Base-by-base conservation (phyloP, 768 basidiomycete genomes). In the Agrocybe pediades region DNA sequence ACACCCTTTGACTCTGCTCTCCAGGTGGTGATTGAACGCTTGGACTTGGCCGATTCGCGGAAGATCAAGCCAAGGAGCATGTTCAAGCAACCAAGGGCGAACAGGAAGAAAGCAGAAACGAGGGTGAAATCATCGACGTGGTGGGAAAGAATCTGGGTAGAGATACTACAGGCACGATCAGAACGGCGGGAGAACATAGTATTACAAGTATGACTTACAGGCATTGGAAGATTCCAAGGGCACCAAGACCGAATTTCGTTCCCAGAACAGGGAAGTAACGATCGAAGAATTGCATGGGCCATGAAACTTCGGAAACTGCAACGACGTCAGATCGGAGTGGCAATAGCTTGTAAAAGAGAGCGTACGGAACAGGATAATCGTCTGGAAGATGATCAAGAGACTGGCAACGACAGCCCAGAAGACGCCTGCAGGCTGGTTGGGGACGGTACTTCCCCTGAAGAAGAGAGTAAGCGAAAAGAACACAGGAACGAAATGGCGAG, bases 231-330 rank as follows among this genome's bases (percentile, higher is more conserved):
- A 92, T 83, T 16, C 95, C 95, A 16, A 96, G 79, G 17, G 92
- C 83, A 33, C 94, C 95, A 15, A 95, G 77, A 41, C 95, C 94
- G 66, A 95, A 95, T 49, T 83, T 76, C 8, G 77, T 77, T 16
- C 95, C 94, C n/a, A 97, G 83, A 41, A 96, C 87, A 25, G 95
- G 95, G 74, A 96, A 88, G 75, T 83, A 95, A n/a, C 82, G 82
- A 60, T 88, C 84, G 71, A 96, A 95, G 77, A 93, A 88, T 11
- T 71, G 63, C 42, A 77, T 71, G 9, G 92, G 92, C 86, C 92
- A 89, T 62, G 86, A 83, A 63, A 88, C 53, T 69, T 95, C 92
- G 41, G 90, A 88, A 41, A 91, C 79, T 80, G 41, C 20, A 49
- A 33, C 41, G 25, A 17, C 30, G 30, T 13, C 2, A 13, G 25